A percentile compares a stretch with the other conserved stretches of the same genome.
These are phyloP conservation scores for Acanthamoeba rhysodes DNA, from an alignment of 208 protist genomes.

Conservation along the genomic window DNA sequence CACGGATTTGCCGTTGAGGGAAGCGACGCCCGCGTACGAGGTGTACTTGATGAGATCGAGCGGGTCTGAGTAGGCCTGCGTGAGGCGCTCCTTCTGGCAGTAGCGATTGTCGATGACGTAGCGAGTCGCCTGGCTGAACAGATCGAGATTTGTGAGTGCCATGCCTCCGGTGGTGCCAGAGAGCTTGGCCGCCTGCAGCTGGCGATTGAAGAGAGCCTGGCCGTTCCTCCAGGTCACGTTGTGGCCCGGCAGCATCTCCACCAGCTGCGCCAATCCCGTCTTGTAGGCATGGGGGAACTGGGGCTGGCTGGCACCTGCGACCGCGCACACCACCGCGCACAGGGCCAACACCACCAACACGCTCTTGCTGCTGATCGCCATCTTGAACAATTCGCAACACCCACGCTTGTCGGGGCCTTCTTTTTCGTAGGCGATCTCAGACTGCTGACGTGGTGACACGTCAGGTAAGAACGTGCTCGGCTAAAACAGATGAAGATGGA, in stretches of 20 bases:
- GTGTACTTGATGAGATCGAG: slow-evolving; percentile 8
- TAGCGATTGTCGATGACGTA: slow-evolving; percentile 12
- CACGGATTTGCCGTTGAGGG: not conserved
- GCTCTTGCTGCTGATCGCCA: not conserved
- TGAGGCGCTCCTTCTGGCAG: not conserved
- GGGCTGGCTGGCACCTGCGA: not conserved
- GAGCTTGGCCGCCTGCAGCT: slow-evolving; percentile 11
- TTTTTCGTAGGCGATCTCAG: not conserved
- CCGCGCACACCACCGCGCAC: not conserved
- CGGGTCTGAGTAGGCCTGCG: not conserved
- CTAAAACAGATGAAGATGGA: not conserved
- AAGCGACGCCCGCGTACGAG: not conserved
- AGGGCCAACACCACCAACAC: not conserved
- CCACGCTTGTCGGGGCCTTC: not conserved
- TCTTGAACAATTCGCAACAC: not conserved
- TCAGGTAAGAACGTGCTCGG: too few species aligned
- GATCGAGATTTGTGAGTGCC: slow-evolving; percentile 11
- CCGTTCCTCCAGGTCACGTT: slow-evolving; percentile 26
- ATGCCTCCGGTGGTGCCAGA: not conserved
- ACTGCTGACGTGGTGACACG: not conserved
- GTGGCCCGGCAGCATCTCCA: slow-evolving; percentile 5
- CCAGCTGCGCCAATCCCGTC: not conserved
- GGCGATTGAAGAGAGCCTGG: not conserved
- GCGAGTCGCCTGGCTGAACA: not conserved
- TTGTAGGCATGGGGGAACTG: slow-evolving; percentile 3